A percentile compares a stretch with the other conserved stretches of the same genome.
Conservation (phyloP, 768 basidiomycete species). For the Auricularia heimuer region DNA sequence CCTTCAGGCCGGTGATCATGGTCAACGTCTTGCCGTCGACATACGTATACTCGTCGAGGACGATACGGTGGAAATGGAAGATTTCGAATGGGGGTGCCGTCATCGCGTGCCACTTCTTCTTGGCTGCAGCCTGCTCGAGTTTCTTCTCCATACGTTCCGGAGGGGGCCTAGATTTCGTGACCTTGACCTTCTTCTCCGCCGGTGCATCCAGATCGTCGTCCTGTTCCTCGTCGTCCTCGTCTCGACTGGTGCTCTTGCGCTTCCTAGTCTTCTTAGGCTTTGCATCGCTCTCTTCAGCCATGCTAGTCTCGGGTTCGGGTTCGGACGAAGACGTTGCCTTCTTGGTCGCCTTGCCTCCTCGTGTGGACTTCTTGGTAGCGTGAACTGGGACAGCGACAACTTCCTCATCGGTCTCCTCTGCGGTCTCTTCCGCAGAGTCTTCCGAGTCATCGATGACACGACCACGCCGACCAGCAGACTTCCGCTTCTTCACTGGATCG, state of each 20-base stretch:
- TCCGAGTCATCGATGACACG: constrained; percentile 53
- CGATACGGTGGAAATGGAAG: constrained; percentile 83
- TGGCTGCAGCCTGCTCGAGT: constrained; percentile 49
- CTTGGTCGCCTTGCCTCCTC: constrained; percentile 11
- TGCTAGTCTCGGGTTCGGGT: too few relatives aligned
- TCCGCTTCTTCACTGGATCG: constrained; percentile 5
- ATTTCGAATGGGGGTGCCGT: constrained; percentile 79
- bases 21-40: constrained; percentile 71
- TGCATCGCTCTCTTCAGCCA: too few relatives aligned
- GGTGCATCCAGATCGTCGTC: constrained; percentile 19
- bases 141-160: constrained; percentile 27
- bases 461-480: constrained; percentile 23
- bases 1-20: constrained; percentile 64
- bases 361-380: constrained; percentile 8
- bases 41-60: constrained; percentile 94
- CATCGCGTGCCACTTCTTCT: constrained; percentile 70
- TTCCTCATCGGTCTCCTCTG: not conserved
- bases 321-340: too few relatives aligned
- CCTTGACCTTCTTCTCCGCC: constrained; percentile 35
- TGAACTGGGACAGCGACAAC: not conserved
- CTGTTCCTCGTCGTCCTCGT: too few relatives aligned
- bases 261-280: constrained; percentile 29
- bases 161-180: constrained; percentile 36
- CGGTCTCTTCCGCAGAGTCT: constrained; percentile 14
- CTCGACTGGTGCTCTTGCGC: constrained; percentile 25